Evolutionary conservation across 768 basidiomycete genomes (phyloP), one percentile per base, ranked within the genome.

Genomic region (Hericium alpestre): DNA sequence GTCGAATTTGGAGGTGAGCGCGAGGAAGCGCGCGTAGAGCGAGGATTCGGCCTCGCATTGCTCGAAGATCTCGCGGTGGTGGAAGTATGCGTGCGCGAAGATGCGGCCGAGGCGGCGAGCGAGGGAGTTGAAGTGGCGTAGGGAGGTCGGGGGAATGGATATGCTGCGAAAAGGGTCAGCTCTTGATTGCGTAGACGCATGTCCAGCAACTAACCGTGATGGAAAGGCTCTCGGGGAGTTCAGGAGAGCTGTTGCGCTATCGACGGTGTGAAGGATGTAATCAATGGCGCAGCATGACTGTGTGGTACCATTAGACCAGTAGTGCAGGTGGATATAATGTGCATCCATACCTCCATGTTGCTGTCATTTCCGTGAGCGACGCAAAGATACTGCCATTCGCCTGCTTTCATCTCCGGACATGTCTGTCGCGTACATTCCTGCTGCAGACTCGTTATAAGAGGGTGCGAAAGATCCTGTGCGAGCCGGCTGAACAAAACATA

Each of bases 331-430:
- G 27, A 41, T 15, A 27, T 1, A n/a, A 27, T 20, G 12, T 1
- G 2, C 12, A 18, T 38, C 65, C 79, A 49, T 63, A 89, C 90
- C 81, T 92, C 90, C 82, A 90, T 87, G 52, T 84, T 81, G 10
- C 86, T 86, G 57, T 90, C 89, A 65, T 84, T 90, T 20, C 90
- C 92, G 70, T 97, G 93, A 0, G 93, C 94, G 40, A 94, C 93
- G 63, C 95, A 98, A 6, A 97, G 73, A 71, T 96, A 98, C 27
- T 91, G 77, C 95, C 95, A 97, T 74, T 97, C 92, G 56, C 90
- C 91, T n/a, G 94, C 93, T 70, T 94, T 94, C 95, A 99, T 99
- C 72, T 95, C 87, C 1, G 93, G 91, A 75, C 95, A 99, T 10
- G 86, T 81, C 38, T 78, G 72, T 40, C 90, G 82, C 12, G 86